These are phyloP conservation scores for Aspergillus fumigatus DNA, from an alignment of 2,329 filamentous ascomycete genomes.

Conservation along the genomic window DNA sequence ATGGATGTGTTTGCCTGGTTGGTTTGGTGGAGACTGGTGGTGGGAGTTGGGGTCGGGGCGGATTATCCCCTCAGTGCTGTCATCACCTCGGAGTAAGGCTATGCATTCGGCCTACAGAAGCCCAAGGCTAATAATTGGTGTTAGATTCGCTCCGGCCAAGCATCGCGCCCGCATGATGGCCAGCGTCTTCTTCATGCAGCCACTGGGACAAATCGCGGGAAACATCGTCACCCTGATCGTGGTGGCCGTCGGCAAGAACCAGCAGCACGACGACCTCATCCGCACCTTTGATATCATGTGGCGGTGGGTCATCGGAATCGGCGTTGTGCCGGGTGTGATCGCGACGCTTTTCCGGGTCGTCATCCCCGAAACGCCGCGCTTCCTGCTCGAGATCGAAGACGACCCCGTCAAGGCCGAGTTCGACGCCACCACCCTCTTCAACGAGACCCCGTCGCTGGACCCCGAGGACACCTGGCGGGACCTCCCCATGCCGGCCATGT, in stretches of 20 bases:
- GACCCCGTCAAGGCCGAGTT: constrained; percentile 56
- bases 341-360: constrained; percentile 64
- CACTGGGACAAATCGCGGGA: constrained; percentile 61
- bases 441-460: constrained; percentile 27
- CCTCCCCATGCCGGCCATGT: constrained; percentile 22
- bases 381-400: constrained; percentile 61
- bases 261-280: constrained; percentile 22
- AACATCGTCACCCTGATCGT: constrained; percentile 56
- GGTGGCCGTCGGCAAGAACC: constrained; percentile 26
- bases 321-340: constrained; percentile 59
- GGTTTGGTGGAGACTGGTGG: constrained; percentile 45
- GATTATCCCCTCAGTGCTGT: constrained; percentile 65
- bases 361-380: constrained; percentile 62
- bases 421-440: constrained; percentile 58
- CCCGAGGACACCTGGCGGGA: constrained; percentile 25
- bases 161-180: constrained; percentile 66
- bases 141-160: constrained; percentile 50
- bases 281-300: constrained; percentile 57
- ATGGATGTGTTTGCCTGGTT: constrained; percentile 46
- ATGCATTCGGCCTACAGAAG: neutral
- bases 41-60: constrained; percentile 57
- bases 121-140: constrained; percentile 7
- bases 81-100: constrained; percentile 62
- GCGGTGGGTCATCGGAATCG: constrained; percentile 63
- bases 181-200: constrained; percentile 65